Conservation (phyloP, 345 rosid genomes). For the Pugionium cornutum region DNA sequence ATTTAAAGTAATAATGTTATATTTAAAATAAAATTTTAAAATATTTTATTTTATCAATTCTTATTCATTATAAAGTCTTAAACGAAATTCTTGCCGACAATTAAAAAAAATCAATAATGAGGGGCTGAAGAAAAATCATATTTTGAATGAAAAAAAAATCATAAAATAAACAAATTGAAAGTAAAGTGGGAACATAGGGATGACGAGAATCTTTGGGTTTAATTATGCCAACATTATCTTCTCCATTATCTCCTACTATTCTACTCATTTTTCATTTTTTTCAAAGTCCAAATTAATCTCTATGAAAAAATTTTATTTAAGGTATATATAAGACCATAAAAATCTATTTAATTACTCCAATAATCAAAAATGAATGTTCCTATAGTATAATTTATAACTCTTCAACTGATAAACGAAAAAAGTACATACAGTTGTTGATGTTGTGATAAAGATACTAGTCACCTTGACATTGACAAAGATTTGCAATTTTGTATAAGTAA, state of each 20-base stretch:
- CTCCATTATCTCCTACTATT: slow-evolving; percentile 29
- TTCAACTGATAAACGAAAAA: no score
- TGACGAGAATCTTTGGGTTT: slow-evolving; percentile 31
- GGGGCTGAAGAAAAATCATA: not conserved
- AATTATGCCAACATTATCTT: slow-evolving; percentile 13
- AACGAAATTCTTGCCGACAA: slow-evolving; percentile 21
- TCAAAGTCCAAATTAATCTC: no score
- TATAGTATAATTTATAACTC: no score
- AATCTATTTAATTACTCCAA: no score
- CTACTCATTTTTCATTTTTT: not conserved
- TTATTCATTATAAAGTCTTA: no score
- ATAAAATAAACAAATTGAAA: slow-evolving; percentile 8
- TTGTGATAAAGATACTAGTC: slow-evolving; percentile 31
- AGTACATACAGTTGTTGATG: not conserved
- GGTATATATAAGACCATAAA: no score
- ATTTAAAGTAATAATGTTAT: no score
- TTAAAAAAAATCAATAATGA: slow-evolving; percentile 20
- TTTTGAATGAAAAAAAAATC: not conserved
- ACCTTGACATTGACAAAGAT: slow-evolving; percentile 36
- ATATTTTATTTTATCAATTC: no score
- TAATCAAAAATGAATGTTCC: no score
- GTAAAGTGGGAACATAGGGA: slow-evolving; percentile 32
- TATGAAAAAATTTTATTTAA: no score
- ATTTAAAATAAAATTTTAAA: no score
- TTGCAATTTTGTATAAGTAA: slow-evolving; percentile 19